A percentile compares a stretch with the other conserved stretches of the same genome.
phyloP scores from a whole-genome alignment of 2,329 filamentous ascomycete genomes.

The Triangularia setosa region DNA sequence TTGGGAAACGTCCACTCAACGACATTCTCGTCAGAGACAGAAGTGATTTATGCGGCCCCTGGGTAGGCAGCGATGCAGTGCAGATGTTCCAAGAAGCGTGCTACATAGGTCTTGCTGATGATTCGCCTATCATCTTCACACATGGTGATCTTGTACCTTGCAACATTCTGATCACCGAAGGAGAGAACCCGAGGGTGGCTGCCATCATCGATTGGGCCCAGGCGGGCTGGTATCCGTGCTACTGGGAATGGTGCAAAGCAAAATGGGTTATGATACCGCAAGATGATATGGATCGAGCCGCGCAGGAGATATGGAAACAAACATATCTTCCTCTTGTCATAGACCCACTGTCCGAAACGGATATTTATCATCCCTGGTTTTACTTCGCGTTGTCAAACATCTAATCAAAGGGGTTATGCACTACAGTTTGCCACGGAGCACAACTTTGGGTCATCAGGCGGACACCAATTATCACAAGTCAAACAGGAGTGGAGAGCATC shows the following conservation, averaged over 20 bases:
- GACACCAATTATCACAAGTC: too few species aligned
- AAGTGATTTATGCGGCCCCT: neutral
- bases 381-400: neutral
- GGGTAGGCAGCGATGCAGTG: neutral
- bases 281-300: neutral
- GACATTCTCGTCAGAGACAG: neutral
- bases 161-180: constrained; percentile 6
- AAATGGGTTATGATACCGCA: neutral
- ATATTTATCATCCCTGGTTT: neutral
- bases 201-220: constrained; percentile 15
- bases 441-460: too few species aligned
- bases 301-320: neutral
- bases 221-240: constrained; percentile 11
- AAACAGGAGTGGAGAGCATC: too few species aligned
- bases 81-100: neutral
- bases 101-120: neutral
- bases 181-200: constrained; percentile 3
- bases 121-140: constrained; percentile 3
- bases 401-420: too few species aligned
- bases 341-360: neutral
- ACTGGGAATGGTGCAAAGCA: constrained; percentile 14
- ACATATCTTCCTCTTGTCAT: neutral
- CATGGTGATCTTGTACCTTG: constrained; percentile 8
- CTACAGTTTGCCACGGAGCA: too few species aligned
- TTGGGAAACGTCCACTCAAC: neutral